Evolutionary conservation across 441 rosid species (phyloP).

Genomic region (Corymbia calophylla): DNA sequence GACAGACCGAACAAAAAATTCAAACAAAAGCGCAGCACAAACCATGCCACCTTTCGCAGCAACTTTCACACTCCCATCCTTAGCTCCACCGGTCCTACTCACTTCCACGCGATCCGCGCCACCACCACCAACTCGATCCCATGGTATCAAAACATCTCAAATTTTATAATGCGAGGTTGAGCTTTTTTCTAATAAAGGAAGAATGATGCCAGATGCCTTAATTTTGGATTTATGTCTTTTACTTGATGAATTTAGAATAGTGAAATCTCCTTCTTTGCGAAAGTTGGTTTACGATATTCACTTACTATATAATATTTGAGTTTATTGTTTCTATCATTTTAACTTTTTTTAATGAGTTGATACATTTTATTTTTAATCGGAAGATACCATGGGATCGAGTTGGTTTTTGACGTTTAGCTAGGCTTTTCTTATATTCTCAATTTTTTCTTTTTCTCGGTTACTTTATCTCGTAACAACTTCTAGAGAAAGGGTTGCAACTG

Average conservation of each 20-base stretch:
- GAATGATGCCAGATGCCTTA: not conserved
- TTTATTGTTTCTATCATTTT: too few species aligned
- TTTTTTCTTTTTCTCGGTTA: too few species aligned
- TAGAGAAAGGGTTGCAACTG: too few species aligned
- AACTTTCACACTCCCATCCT: constrained; percentile 26
- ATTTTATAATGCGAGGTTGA: not conserved
- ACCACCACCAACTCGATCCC: constrained; percentile 17
- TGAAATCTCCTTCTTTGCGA: not conserved
- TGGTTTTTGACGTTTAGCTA: too few species aligned
- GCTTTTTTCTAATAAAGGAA: not conserved
- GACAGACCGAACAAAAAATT: not conserved
- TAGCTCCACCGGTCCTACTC: constrained; percentile 21
- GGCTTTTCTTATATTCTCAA: too few species aligned
- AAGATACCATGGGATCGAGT: too few species aligned
- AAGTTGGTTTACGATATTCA: not conserved
- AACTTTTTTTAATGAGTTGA: too few species aligned
- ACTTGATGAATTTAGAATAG: not conserved
- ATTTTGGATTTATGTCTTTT: not conserved
- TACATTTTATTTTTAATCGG: too few species aligned
- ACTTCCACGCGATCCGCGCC: constrained; percentile 17
- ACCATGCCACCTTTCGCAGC: constrained; percentile 30
- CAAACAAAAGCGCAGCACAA: not conserved
- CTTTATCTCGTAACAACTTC: too few species aligned
- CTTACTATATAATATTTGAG: not conserved
- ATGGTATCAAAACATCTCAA: not conserved